phyloP scores from a whole-genome alignment of 106 monocot species.

The Gastrodia elata region DNA sequence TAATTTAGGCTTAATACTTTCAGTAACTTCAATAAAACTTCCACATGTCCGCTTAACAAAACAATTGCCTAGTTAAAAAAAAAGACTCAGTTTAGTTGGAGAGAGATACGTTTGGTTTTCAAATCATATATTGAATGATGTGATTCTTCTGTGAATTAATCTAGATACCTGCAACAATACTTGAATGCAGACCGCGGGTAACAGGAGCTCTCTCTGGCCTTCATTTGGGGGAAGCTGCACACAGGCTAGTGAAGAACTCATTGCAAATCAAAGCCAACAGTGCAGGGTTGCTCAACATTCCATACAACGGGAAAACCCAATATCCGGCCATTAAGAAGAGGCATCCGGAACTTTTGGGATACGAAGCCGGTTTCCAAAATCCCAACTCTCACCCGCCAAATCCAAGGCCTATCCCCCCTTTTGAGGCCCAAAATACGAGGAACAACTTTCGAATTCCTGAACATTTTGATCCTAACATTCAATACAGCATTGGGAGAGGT shows the following conservation, averaged over 20 bases:
- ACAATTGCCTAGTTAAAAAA: too few species aligned
- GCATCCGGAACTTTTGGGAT: conserved; percentile 42
- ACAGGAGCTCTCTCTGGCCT: conserved; percentile 69
- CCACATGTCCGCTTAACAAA: too few species aligned
- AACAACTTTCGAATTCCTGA: conserved; percentile 33
- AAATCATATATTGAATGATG: not conserved
- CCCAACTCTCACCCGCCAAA: conserved; percentile 12
- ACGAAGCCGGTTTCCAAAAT: conserved; percentile 29
- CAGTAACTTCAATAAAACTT: too few species aligned
- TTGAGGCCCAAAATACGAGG: conserved; percentile 15
- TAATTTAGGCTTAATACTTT: too few species aligned
- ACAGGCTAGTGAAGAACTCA: conserved; percentile 75
- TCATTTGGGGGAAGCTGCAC: conserved; percentile 71
- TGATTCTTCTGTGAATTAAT: not conserved
- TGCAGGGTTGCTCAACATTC: conserved; percentile 27
- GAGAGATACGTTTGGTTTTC: not conserved
- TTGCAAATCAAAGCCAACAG: conserved; percentile 45
- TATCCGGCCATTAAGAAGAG: conserved; percentile 18
- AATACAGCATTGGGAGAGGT: conserved; percentile 17
- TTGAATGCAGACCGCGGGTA: conserved; percentile 57
- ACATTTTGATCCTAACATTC: conserved; percentile 15
- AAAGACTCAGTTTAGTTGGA: too few species aligned
- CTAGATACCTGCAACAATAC: not conserved
- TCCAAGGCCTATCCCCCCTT: conserved; percentile 15
- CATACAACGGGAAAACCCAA: conserved; percentile 17